Evolutionary conservation across 352 stramenopile genomes (phyloP), one percentile per base, ranked within the genome.

Genomic region (Phytopythium delawarense): DNA sequence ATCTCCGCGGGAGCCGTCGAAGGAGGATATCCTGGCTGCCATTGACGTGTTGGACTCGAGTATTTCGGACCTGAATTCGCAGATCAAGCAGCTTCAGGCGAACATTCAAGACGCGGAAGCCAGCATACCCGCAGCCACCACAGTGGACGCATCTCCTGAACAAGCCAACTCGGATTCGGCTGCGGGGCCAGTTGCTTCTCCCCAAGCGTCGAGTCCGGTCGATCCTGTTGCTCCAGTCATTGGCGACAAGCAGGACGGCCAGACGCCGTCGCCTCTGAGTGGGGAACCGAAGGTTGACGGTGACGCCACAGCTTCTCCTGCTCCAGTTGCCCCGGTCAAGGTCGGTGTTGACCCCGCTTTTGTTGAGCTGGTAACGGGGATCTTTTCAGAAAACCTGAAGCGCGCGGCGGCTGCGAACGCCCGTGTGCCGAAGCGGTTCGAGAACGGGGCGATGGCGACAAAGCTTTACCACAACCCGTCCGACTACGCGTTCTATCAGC

Each of bases 21-120:
- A 96, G 59, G 84, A 93, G 62, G 70, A 81, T 25, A 92, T 96
- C 67, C 66, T 96, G n/a, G 74, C 68, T 7, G 78, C 84, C 16
- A 96, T 96, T 48, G 87, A 96, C 57, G 48, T 66, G 37, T 54
- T 96, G 13, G 87, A 96, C 62, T 87, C 77, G 0, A 74, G 76
- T 13, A 94, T 94, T 62, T 69, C 71, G 9, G 68, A 73, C 50
- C 61, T 92, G 12, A 91, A 93, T 64, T 79, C 85, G n/a, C 72
- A 92, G 40, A 88, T 96, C 15, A 74, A 75, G 49, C 51, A 69
- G 25, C 63, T 94, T 57, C 69, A 84, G 45, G 68, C 60, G 34
- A 70, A 64, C 11, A 76, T 92, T 48, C 57, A 67, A 62, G 70
- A 70, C 35, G 67, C 72, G 15, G 78, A 86, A n/a, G 55, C n/a